Conservation (phyloP, 257 asterid species). For the Nicotiana paniculata region DNA sequence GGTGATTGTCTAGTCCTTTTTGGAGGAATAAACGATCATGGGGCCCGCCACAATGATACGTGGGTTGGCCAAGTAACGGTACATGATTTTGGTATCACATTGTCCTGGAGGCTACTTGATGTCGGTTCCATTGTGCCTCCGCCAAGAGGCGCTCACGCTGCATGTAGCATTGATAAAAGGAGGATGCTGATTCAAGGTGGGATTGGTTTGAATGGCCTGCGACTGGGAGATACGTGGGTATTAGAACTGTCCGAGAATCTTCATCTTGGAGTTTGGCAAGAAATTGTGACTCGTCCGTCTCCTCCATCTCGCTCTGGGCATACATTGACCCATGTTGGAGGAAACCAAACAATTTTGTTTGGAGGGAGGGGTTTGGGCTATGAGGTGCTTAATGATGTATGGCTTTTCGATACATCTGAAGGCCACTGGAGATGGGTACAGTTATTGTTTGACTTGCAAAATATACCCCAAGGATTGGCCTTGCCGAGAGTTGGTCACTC, state of each 20-base stretch:
- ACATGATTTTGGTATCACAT: conserved; percentile 34
- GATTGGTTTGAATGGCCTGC: conserved; percentile 52
- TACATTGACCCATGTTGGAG: conserved; percentile 59
- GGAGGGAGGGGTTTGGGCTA: conserved; percentile 83
- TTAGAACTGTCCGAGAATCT: conserved; percentile 59
- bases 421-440: conserved; percentile 62
- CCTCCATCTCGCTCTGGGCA: conserved; percentile 93
- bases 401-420: conserved; percentile 51
- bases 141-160: conserved; percentile 94
- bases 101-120: conserved; percentile 72
- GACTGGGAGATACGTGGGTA: conserved; percentile 77
- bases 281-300: conserved; percentile 38
- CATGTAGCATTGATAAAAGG: conserved; percentile 48
- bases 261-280: conserved; percentile 55
- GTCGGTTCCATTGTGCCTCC: conserved; percentile 48
- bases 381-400: conserved; percentile 68
- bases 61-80: conserved; percentile 55
- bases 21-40: conserved; percentile 86
- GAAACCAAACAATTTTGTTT: conserved; percentile 45
- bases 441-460: conserved; percentile 39
- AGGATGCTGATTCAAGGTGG: conserved; percentile 83
- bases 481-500: conserved; percentile 95
- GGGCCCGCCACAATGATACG: conserved; percentile 64
- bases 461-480: conserved; percentile 51
- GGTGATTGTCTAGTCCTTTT: conserved; percentile 55